Evolutionary conservation across 352 stramenopile genomes (phyloP).

Genomic region (Pythium graminicola): DNA sequence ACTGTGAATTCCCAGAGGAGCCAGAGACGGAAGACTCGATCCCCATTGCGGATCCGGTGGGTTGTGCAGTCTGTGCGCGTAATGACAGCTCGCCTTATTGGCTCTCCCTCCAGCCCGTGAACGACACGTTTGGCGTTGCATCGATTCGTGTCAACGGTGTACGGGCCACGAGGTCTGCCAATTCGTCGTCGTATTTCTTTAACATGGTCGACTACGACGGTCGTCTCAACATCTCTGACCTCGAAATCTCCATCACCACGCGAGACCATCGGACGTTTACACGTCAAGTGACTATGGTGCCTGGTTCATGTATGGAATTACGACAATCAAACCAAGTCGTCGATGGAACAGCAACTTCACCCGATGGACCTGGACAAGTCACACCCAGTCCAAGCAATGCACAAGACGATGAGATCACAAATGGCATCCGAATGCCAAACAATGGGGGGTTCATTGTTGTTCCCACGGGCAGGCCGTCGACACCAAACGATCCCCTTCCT

Average conservation of each 20-base stretch:
- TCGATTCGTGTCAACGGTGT: conserved; percentile 19
- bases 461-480: not conserved
- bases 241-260: conserved; percentile 23
- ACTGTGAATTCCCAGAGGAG: conserved; percentile 19
- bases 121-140: conserved; percentile 23
- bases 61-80: conserved; percentile 23
- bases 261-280: conserved; percentile 14
- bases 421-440: not conserved
- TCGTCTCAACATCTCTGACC: conserved; percentile 2
- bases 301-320: conserved; percentile 14
- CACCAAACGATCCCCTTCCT: not conserved
- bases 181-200: conserved; percentile 11
- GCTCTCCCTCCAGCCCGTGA: conserved; percentile 28
- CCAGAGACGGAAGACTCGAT: not conserved
- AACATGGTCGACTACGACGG: not conserved
- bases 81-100: conserved; percentile 22
- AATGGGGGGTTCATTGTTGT: not conserved
- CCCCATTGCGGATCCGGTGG: not conserved
- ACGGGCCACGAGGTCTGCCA: not conserved
- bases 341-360: not conserved
- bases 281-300: conserved; percentile 11
- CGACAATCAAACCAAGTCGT: not conserved
- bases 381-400: not conserved
- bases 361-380: not conserved
- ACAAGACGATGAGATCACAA: not conserved